phyloP scores from a whole-genome alignment of 768 basidiomycete species.

The Termitomyces bulborhizus region DNA sequence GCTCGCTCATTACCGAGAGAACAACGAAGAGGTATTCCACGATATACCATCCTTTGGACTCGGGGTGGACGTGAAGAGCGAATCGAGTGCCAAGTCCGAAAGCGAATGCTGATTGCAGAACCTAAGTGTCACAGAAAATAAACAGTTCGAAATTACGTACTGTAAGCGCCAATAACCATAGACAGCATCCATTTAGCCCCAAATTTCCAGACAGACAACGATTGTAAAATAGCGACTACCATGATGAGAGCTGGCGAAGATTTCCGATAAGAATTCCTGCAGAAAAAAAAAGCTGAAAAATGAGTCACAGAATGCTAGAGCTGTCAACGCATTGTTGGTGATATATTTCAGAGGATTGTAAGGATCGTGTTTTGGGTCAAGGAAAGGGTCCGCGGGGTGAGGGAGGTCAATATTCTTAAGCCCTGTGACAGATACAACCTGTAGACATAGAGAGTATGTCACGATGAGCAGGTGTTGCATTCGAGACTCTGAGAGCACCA shows the following conservation, averaged over 20 bases:
- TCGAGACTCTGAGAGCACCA: not conserved
- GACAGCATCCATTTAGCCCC: conserved; percentile 54
- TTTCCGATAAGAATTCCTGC: not conserved
- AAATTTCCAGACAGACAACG: conserved; percentile 33
- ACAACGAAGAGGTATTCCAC: conserved; percentile 55
- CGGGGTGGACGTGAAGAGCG: conserved; percentile 45
- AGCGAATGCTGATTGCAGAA: conserved; percentile 39
- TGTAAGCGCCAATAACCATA: conserved; percentile 57
- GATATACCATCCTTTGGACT: conserved; percentile 48
- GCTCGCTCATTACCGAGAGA: conserved; percentile 36
- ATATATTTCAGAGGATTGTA: conserved; percentile 54
- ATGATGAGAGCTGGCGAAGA: conserved; percentile 27
- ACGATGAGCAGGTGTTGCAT: not conserved
- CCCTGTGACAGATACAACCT: conserved; percentile 11
- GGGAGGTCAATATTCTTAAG: conserved; percentile 15
- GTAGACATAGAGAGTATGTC: not conserved
- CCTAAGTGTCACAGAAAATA: not conserved
- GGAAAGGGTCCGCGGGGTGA: conserved; percentile 34
- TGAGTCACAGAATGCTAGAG: conserved; percentile 39
- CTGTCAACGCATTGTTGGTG: conserved; percentile 45
- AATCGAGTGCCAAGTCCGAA: conserved; percentile 53
- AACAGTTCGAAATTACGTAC: conserved; percentile 24
- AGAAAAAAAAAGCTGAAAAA: not conserved
- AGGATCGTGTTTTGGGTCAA: conserved; percentile 45
- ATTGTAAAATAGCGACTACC: conserved; percentile 36